Base-by-base conservation (phyloP, 2,329 filamentous ascomycete genomes). In the Colletotrichum sp. region DNA sequence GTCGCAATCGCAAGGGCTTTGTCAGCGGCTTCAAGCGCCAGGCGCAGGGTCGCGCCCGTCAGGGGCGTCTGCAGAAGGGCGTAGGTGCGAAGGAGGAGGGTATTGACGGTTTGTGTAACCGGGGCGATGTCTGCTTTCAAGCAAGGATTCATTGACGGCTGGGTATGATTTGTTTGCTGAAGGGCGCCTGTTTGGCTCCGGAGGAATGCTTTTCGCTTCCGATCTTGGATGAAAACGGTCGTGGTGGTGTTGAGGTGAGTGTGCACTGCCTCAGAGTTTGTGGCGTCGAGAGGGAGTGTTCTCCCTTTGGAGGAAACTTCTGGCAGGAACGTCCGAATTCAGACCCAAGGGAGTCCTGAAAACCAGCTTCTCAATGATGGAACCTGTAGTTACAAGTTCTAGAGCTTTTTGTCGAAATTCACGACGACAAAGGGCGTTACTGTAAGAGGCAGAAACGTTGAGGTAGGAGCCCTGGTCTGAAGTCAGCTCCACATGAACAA, bases 21-120 rank as follows among this genome's bases (percentile, higher is more conserved):
- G 71, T 80, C 76, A 4, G 80, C 80, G 24, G 72, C 60, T 21
- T 65, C 63, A 16, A 81, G 79, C 26, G 80, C 80, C 39, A 57
- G 64, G 57, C 49, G 59, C 15, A 76, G 65, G 16, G 59, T 76
- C n/a, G 65, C 21, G 34, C n/a, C 24, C 26, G 70, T 73, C 12
- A 69, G 70, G 5, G 74, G 59, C 28, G 74, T 76, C 65, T 76
- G 74, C 6, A 76, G 74, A 44, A 73, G 70, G 28, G 70, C 74
- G 49, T 65, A 69, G 13, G 74, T 44, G 57, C 77, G 78, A 39
- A 77, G 69, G 24, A 78, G 71, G 13, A 79, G 63, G 30, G 71
- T 59, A 59, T 78, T 77, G 26, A 77, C 73, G 44, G 77, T 72
- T n/a, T 71, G 74, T 24, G 76, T 66, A 65, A 78, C 64, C 26